Evolutionary conservation across 2,329 filamentous ascomycete genomes (phyloP), one percentile per base, ranked within the genome.

Genomic region (Epichloe gansuensis): DNA sequence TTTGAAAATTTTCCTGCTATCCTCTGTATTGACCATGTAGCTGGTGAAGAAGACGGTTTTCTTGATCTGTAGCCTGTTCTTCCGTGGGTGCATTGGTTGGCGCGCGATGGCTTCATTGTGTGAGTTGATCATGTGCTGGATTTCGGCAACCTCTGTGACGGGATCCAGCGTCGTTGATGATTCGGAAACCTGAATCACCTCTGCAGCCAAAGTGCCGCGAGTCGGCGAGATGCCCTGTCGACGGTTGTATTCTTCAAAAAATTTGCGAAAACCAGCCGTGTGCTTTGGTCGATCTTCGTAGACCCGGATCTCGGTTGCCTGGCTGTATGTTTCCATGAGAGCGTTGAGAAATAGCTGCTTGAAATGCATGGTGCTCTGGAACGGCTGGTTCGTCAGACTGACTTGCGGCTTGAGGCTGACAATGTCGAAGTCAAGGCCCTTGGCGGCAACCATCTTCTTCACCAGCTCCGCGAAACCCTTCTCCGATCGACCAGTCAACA

Each of bases 11-110:
- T 78, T 81, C 61, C 86, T 79, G 2, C 84, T 84, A 65, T 93
- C 87, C 27, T 78, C 73, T 47, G 81, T 74, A 41, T 75, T 75
- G 57, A 98, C 84, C 68, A 95, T 80, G 68, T 98, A 97, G 48
- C 88, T 89, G 1, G 93, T 96, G 69, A 91, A 96, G 68, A 89
- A 89, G 48, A 95, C 84, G 1, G 82, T 88, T 64, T 90, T 90
- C 66, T 87, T 89, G 64, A 98, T 88, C 59, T 80, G 76, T 54
- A 93, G 74, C 45, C 69, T 71, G 41, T 69, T 65, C 47, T 66
- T 66, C 27, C 67, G 67, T 15, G 60, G 54, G 42, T 71, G 53
- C 64, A 67, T 47, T 56, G 67, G 57, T 47, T 65, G 60, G 25
- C 61, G 61, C 7, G 55, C 53, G 45, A 69, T 53, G 25, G 78